Base-by-base conservation (phyloP, 805 yeast genomes). In the Clavispora carvajalis region DNA sequence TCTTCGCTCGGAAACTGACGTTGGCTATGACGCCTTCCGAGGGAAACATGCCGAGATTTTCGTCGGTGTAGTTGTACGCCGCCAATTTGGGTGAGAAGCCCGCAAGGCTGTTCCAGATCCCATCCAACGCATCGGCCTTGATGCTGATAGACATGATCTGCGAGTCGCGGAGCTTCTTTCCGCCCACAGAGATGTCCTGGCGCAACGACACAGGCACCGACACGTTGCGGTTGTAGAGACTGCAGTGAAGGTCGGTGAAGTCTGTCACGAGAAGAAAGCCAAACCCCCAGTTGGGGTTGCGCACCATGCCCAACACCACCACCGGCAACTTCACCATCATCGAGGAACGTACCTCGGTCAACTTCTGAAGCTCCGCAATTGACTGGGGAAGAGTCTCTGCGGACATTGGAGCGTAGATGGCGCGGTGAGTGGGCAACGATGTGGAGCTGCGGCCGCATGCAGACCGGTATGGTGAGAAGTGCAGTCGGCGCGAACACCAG, bases 261-360 rank as follows among this genome's bases (percentile, higher is more conserved):
- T 51, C 55, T 6, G 55, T 49, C 26, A 51, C 53, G 7, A 49
- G 33, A 18, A 51, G 42, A 10, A 49, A 38, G 21, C 41, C 41
- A n/a, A 38, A 38, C 7, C 24, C 25, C 31, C 30, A 37, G 18
- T 5, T 9, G 17, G 30, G 29, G 10, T n/a, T 21, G 12, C 39
- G 39, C n/a, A 40, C 34, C 3, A 41, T 38, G 3, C 50, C 47
- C 35, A 49, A 36, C 8, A 43, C 26, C n/a, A 47, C 41, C 18
- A 49, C 51, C 7, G 53, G 53, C n/a, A 49, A 23, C 33, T 37
- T 31, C 22, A 26, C 23, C 24, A 11, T 29, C 8, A 7, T 4
- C 8, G n/a, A 10, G 30, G 18, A 5, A 3, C 10, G 7, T 5
- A 12, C 12, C 7, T 28, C 31, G 2, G 16, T 12, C 12, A 28